Percentiles rank a stretch among this genome's conserved stretches.
Conservation (phyloP, 1,284 basidiomycete species). For the Agaricales sp. region DNA sequence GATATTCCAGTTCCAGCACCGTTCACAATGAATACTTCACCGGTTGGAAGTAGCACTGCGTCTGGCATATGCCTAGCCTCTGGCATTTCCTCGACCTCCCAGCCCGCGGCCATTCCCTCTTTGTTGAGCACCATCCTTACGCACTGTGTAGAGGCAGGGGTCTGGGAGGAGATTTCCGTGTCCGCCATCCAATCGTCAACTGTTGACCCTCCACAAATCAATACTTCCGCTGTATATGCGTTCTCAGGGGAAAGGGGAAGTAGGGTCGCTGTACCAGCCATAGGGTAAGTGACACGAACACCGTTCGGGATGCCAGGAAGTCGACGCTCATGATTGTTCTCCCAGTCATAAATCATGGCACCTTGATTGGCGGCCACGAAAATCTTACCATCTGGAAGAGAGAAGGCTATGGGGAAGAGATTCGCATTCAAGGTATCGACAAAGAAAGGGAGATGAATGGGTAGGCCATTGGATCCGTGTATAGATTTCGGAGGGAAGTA, state of each 20-base stretch:
- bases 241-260: slow-evolving; percentile 60
- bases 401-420: slow-evolving; percentile 70
- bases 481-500: slow-evolving; percentile 73
- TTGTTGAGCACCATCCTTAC: slow-evolving; percentile 56
- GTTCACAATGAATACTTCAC: slow-evolving; percentile 68
- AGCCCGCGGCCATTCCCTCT: slow-evolving; percentile 57
- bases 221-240: slow-evolving; percentile 56
- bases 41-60: slow-evolving; percentile 74
- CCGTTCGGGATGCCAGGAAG: slow-evolving; percentile 71
- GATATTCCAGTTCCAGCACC: slow-evolving; percentile 69
- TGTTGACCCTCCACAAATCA: slow-evolving; percentile 72
- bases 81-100: slow-evolving; percentile 71
- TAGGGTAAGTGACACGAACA: slow-evolving; percentile 75
- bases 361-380: slow-evolving; percentile 77
- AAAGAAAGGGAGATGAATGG: slow-evolving; percentile 54
- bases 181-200: slow-evolving; percentile 52
- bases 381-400: slow-evolving; percentile 61
- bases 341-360: slow-evolving; percentile 75
- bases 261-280: slow-evolving; percentile 63
- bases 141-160: slow-evolving; percentile 65
- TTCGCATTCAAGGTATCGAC: slow-evolving; percentile 69
- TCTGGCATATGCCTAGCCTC: slow-evolving; percentile 69
- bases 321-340: slow-evolving; percentile 47
- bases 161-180: slow-evolving; percentile 57
- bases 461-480: slow-evolving; percentile 51